Percentiles rank a stretch among this genome's conserved stretches.
Conservation (phyloP, 2,329 filamentous ascomycete species). For the Fusarium nanum region DNA sequence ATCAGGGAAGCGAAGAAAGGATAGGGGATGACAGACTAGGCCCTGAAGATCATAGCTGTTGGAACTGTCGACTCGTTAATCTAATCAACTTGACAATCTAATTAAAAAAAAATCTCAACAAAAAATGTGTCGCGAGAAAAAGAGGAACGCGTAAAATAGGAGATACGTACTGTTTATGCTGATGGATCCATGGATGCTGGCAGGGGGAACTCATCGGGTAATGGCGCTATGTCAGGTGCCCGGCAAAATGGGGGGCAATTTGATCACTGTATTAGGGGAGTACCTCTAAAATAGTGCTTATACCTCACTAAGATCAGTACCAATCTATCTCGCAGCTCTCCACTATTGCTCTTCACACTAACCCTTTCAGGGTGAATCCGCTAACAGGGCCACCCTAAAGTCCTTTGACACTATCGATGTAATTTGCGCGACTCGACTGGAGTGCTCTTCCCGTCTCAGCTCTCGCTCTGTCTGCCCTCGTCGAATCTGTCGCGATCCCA, state of each 20-base stretch:
- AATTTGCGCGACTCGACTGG: conserved; percentile 46
- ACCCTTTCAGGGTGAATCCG: conserved; percentile 33
- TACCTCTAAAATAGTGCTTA: not conserved
- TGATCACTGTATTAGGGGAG: conserved; percentile 23
- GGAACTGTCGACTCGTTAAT: not conserved
- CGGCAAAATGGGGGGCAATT: conserved; percentile 40
- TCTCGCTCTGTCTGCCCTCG: conserved; percentile 24
- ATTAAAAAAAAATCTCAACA: conserved; percentile 4
- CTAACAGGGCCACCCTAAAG: conserved; percentile 45
- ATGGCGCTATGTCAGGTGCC: conserved; percentile 40
- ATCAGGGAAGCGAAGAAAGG: conserved; percentile 18
- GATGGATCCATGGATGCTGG: conserved; percentile 2
- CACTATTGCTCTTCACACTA: conserved; percentile 35
- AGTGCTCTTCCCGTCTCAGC: conserved; percentile 43
- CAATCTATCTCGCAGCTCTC: conserved; percentile 46
- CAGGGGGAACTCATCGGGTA: conserved; percentile 33
- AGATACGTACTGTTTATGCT: conserved; percentile 25
- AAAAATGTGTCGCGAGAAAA: conserved; percentile 16
- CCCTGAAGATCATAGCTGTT: not conserved
- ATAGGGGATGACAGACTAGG: conserved; percentile 9
- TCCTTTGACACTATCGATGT: conserved; percentile 47
- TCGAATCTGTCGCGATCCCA: conserved; percentile 41
- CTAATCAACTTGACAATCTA: conserved; percentile 1
- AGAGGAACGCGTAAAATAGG: conserved; percentile 16
- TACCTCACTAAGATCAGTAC: conserved; percentile 8